Conservation (phyloP, 192 early-diverging fungal species). For the Allomyces macrogynus region DNA sequence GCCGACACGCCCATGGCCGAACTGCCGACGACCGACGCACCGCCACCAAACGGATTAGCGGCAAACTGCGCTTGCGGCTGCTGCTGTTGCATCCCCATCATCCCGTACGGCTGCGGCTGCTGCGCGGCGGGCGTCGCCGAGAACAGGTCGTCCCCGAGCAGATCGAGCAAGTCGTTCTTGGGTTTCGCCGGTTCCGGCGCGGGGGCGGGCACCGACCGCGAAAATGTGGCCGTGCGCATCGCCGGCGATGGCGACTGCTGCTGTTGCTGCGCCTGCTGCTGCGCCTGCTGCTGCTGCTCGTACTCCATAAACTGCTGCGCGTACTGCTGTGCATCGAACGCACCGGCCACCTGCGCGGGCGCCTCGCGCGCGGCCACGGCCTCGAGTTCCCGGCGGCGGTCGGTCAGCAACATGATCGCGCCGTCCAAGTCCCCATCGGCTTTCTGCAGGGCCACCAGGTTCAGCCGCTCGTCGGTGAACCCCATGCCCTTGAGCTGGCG, state of each 20-base stretch:
- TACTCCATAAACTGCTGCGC: not conserved
- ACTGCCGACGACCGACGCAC: no score
- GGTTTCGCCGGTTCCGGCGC: not conserved
- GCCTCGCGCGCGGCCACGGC: not conserved
- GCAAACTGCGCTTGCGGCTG: not conserved
- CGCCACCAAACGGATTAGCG: not conserved
- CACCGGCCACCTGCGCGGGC: not conserved
- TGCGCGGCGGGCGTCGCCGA: not conserved
- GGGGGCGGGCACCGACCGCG: not conserved
- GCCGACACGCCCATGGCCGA: no score
- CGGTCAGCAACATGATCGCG: conserved; percentile 38
- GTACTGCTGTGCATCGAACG: not conserved
- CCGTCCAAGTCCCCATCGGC: conserved; percentile 49
- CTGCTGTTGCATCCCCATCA: not conserved
- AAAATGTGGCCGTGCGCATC: no score
- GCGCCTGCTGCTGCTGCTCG: not conserved
- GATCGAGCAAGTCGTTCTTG: not conserved
- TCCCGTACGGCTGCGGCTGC: not conserved
- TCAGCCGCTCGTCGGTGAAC: conserved; percentile 50
- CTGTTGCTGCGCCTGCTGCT: not conserved
- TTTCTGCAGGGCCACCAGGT: conserved; percentile 43
- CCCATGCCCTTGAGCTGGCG: conserved; percentile 51
- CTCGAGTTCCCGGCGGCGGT: not conserved
- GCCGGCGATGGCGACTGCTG: no score
- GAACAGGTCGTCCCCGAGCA: not conserved